Percentiles rank a stretch among this genome's conserved stretches.
Conservation (phyloP, 2,329 filamentous ascomycete species). For the Aphanoascus verrucosus region DNA sequence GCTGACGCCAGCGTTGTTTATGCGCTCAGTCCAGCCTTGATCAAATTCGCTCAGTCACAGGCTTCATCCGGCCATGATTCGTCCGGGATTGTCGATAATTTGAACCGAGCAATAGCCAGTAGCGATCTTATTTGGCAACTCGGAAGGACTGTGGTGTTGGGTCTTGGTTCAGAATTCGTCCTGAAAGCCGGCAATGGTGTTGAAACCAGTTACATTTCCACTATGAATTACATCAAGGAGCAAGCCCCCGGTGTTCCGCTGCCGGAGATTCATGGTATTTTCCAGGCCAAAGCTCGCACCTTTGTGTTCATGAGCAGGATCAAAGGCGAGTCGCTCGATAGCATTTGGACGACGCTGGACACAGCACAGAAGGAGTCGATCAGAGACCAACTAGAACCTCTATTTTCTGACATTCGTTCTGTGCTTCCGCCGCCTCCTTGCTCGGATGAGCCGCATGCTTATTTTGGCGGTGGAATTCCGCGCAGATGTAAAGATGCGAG, state of each 20-base stretch:
- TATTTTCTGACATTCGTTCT: slow-evolving; percentile 15
- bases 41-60: too few relatives aligned
- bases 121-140: slow-evolving; percentile 11
- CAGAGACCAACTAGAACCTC: slow-evolving; percentile 13
- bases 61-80: too few relatives aligned
- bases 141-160: slow-evolving; percentile 5
- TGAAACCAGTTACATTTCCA: slow-evolving; percentile 12
- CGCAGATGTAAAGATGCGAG: slow-evolving; percentile 17
- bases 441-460: slow-evolving; percentile 12
- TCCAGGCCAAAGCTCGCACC: slow-evolving; percentile 10
- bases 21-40: too few relatives aligned
- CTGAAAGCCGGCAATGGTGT: slow-evolving; percentile 6
- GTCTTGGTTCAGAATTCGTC: slow-evolving; percentile 3
- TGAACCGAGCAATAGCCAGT: slow-evolving; percentile 8
- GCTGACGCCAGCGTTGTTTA: too few relatives aligned
- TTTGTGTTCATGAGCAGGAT: slow-evolving; percentile 16
- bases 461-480: slow-evolving; percentile 16
- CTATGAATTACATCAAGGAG: slow-evolving; percentile 16
- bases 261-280: slow-evolving; percentile 15
- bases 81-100: too few relatives aligned
- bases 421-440: slow-evolving; percentile 11
- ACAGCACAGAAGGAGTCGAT: slow-evolving; percentile 14
- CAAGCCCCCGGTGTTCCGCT: slow-evolving; percentile 11
- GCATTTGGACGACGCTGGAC: slow-evolving; percentile 12
- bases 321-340: slow-evolving; percentile 15